Percentiles rank a stretch among this genome's conserved stretches.
These are phyloP conservation scores for Astragalus membranaceus DNA, from an alignment of 306 rosid species.

Conservation along the genomic window DNA sequence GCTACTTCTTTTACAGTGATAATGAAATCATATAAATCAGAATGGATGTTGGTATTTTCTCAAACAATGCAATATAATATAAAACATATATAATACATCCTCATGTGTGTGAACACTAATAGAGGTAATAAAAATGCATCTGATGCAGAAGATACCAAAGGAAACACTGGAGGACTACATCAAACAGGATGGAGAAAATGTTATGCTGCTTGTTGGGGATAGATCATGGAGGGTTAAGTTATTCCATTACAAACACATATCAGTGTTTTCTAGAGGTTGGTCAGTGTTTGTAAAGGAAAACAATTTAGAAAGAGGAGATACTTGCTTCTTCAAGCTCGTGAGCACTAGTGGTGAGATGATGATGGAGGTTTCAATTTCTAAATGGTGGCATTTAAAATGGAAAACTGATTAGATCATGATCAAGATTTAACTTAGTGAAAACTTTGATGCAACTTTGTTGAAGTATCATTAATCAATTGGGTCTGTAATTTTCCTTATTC, in stretches of 20 bases:
- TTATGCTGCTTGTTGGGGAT: neutral
- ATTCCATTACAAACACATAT: neutral
- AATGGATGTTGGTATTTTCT: neutral
- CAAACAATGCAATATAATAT: constrained; percentile 1
- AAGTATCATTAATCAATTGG: too few species aligned
- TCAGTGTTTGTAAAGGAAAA: neutral
- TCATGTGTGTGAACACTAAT: neutral
- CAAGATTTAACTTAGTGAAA: neutral
- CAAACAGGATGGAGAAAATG: neutral
- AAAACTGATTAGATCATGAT: neutral
- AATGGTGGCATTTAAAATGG: neutral
- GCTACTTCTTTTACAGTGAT: neutral
- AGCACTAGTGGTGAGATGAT: neutral
- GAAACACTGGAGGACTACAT: neutral
- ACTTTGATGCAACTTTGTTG: neutral
- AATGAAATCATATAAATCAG: neutral
- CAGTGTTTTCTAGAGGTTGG: neutral
- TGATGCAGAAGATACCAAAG: neutral
- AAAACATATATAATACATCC: neutral
- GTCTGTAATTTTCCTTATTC: too few species aligned
- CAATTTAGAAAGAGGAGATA: neutral
- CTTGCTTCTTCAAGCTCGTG: neutral
- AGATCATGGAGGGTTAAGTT: constrained; percentile 6
- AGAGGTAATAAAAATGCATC: neutral
- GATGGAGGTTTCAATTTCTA: constrained; percentile 5